Percentiles rank a stretch among this genome's conserved stretches.
Conservation (phyloP, 352 stramenopile species). For the Pythium utonaiense region DNA sequence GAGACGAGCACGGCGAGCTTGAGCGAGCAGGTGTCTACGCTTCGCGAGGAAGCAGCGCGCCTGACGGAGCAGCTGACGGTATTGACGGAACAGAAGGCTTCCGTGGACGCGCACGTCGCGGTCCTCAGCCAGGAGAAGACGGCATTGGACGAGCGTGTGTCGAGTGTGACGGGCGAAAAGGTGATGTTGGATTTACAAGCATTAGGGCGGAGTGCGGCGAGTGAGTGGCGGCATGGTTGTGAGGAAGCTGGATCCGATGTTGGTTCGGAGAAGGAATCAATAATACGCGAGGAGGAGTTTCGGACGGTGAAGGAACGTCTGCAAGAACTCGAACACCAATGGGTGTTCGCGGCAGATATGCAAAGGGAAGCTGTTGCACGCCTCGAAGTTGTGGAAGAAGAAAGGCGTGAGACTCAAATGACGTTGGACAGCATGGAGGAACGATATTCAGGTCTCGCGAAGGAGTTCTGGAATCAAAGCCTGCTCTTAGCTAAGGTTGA, state of each 20-base stretch:
- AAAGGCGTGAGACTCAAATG: constrained; percentile 10
- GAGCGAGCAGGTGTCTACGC: constrained; percentile 3
- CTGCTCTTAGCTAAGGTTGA: constrained; percentile 11
- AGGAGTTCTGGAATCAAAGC: constrained; percentile 20
- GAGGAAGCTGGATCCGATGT: background rate
- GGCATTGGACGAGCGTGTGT: background rate
- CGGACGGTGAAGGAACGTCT: background rate
- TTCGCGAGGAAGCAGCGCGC: constrained; percentile 2
- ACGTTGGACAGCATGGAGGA: constrained; percentile 7
- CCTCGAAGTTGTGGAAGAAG: constrained; percentile 18
- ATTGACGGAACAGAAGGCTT: constrained; percentile 1
- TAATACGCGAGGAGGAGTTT: background rate
- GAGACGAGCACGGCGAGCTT: background rate
- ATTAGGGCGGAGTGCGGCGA: background rate
- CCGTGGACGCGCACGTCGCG: background rate
- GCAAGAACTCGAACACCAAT: constrained; percentile 7
- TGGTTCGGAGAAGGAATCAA: too few species aligned
- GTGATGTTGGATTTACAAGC: background rate
- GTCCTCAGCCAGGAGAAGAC: background rate
- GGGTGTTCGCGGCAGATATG: constrained; percentile 10
- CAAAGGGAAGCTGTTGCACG: constrained; percentile 14
- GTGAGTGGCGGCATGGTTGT: background rate
- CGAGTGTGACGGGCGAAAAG: background rate
- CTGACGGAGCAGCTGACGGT: background rate
- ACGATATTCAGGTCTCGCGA: constrained; percentile 10